Percentiles rank a stretch among this genome's conserved stretches.
Conservation (phyloP, 305 asterid species). For the Plantago rigida region DNA sequence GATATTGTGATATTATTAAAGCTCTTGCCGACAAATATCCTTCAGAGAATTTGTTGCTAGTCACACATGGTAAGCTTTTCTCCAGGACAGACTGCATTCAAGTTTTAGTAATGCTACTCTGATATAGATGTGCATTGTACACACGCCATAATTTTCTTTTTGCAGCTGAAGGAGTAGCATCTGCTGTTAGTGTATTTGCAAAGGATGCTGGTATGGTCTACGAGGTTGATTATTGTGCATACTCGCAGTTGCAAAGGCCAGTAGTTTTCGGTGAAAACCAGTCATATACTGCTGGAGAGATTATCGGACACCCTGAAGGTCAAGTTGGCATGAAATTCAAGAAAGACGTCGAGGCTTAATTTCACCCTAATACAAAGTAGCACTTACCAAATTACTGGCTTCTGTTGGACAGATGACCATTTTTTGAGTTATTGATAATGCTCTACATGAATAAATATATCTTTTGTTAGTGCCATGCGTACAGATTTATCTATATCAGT, state of each 20-base stretch:
- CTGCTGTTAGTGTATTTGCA: constrained; percentile 37
- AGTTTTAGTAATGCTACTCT: background rate
- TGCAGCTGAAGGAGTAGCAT: constrained; percentile 80
- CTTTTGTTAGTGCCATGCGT: background rate
- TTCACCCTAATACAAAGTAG: background rate
- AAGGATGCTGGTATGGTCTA: constrained; percentile 30
- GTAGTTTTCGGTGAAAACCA: constrained; percentile 32
- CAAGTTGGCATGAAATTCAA: constrained; percentile 29
- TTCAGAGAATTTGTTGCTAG: constrained; percentile 70
- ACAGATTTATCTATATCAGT: background rate
- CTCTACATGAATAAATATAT: constrained; percentile 8
- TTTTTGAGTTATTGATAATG: constrained; percentile 26
- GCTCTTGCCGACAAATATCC: constrained; percentile 72
- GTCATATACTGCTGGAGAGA: constrained; percentile 42
- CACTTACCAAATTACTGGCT: constrained; percentile 12
- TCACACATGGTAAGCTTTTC: constrained; percentile 62
- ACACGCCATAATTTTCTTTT: constrained; percentile 1
- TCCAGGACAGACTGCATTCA: background rate
- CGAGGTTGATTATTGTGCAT: constrained; percentile 65
- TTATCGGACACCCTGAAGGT: constrained; percentile 36
- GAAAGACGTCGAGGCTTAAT: constrained; percentile 8
- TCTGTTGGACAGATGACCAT: background rate
- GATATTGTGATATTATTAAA: constrained; percentile 56
- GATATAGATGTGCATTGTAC: background rate
- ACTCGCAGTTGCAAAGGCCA: constrained; percentile 38